Conservation (phyloP, 1,284 basidiomycete species). For the Malassezia brasiliensis region DNA sequence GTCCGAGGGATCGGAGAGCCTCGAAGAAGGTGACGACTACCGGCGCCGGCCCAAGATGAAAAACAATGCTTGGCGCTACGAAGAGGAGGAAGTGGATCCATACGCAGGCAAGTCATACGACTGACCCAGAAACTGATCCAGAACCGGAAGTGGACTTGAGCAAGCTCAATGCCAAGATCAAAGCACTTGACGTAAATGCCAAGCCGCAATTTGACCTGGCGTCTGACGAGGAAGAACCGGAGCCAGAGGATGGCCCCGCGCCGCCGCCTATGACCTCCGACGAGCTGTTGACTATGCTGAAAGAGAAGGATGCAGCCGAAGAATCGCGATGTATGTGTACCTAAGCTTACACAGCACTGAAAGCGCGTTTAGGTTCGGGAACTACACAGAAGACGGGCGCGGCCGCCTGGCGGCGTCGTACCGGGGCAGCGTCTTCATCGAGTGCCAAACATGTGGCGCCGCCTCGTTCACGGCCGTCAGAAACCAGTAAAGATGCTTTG, state of each 20-base stretch:
- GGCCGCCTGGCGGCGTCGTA: not conserved
- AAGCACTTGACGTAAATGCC: slow-evolving; percentile 24
- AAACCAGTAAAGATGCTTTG: not conserved
- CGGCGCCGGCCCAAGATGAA: slow-evolving; percentile 1
- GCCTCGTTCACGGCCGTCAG: too few species aligned
- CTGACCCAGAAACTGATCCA: slow-evolving; percentile 26
- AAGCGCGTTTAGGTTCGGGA: not conserved
- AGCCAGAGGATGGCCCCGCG: not conserved
- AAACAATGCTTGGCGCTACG: slow-evolving; percentile 14
- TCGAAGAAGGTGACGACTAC: not conserved
- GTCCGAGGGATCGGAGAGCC: not conserved
- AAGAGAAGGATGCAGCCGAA: slow-evolving; percentile 34
- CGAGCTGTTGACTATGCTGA: slow-evolving; percentile 23
- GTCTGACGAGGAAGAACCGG: slow-evolving; percentile 16
- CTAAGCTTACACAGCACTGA: not conserved
- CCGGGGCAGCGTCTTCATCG: not conserved
- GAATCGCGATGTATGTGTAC: slow-evolving; percentile 18
- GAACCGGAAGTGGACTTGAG: slow-evolving; percentile 43
- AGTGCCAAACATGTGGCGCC: too few species aligned
- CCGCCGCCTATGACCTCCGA: not conserved
- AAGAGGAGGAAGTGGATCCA: slow-evolving; percentile 1
- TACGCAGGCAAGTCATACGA: not conserved
- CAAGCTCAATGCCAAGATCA: slow-evolving; percentile 27
- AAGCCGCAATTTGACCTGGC: slow-evolving; percentile 21
- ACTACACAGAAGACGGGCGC: not conserved